Evolutionary conservation across 331 rosid genomes (phyloP).

Genomic region (Pyrus hybrid): DNA sequence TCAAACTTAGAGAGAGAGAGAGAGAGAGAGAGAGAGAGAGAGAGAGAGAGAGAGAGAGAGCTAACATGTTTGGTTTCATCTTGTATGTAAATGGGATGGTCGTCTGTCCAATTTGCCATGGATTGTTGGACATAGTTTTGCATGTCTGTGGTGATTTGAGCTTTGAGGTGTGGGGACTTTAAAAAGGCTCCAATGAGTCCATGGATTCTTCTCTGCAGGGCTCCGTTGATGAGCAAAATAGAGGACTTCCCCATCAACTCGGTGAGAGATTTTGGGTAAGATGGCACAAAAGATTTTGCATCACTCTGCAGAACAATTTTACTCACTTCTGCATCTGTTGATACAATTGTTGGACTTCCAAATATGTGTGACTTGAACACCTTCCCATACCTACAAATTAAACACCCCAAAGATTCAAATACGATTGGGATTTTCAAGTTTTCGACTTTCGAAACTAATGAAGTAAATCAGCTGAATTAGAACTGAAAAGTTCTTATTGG

Average conservation of each 20-base stretch:
- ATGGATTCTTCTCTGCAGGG: slow-evolving; percentile 91
- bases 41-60: slow-evolving; percentile 23
- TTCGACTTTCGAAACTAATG: background rate
- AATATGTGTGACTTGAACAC: slow-evolving; percentile 96
- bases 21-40: slow-evolving; percentile 7
- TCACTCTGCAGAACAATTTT: slow-evolving; percentile 84
- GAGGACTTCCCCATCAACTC: slow-evolving; percentile 94
- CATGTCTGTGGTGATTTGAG: slow-evolving; percentile 83
- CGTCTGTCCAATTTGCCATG: slow-evolving; percentile 69
- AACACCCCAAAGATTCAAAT: background rate
- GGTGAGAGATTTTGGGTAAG: slow-evolving; percentile 83
- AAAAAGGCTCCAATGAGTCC: slow-evolving; percentile 93
- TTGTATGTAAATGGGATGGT: slow-evolving; percentile 62
- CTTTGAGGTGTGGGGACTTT: slow-evolving; percentile 79
- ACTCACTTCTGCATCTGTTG: slow-evolving; percentile 88
- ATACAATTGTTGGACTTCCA: slow-evolving; percentile 82
- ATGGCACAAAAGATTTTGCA: slow-evolving; percentile 80
- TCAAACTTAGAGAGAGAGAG: slow-evolving; percentile 13
- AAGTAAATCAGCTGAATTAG: background rate
- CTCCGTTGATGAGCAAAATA: slow-evolving; percentile 86
- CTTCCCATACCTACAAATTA: slow-evolving; percentile 65
- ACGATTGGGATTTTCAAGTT: background rate
- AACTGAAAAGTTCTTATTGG: background rate
- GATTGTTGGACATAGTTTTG: slow-evolving; percentile 62
- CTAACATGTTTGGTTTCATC: slow-evolving; percentile 83